Evolutionary conservation across 129 eudicot genomes (phyloP), one percentile per base, ranked within the genome.

Genomic region (Deinandra increscens): DNA sequence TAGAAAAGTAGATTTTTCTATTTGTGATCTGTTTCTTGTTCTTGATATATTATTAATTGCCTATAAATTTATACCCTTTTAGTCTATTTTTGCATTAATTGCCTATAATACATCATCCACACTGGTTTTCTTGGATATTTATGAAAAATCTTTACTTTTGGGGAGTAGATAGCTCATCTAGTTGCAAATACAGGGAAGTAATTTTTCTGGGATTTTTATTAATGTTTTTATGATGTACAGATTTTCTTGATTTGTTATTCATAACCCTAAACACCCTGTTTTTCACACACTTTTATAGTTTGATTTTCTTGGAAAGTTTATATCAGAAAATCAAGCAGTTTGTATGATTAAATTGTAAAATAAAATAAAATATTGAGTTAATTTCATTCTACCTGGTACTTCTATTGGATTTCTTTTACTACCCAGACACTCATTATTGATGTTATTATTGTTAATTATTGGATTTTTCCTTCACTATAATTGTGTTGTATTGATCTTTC

Each of bases 101-200:
- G 5, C 18, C 20, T n/a, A 46, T 14, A 46, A n/a, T 4, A 14
- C 19, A 3, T 46, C 7, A 14, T 46, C 53, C 17, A 14, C 53
- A 46, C 18, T 15, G 3, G 3, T 10, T 26, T 49, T 51, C 23
- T 51, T 51, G 29, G 59, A 51, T 19, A 54, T 9, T 9, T 54
- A 12, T 54, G 1, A 45, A 13, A 20, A 14, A 11, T 55, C 13
- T 69, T 38, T 39, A 13, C 14, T 26, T 59, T 60, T 22, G 12
- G 58, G 15, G 6, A 60, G 77, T 72, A 60, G 31, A 49, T 72
- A 46, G 20, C 38, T 49, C 38, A 62, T 49, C 42, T 62, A 44
- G 12, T 33, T 62, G 36, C 33, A 36, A 61, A 43, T 59, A 31
- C 33, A 31, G 17, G 17, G 42, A 26, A 18, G 31, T 19, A 39